phyloP scores from a whole-genome alignment of 768 basidiomycete species.

The Fomitopsis serialis region DNA sequence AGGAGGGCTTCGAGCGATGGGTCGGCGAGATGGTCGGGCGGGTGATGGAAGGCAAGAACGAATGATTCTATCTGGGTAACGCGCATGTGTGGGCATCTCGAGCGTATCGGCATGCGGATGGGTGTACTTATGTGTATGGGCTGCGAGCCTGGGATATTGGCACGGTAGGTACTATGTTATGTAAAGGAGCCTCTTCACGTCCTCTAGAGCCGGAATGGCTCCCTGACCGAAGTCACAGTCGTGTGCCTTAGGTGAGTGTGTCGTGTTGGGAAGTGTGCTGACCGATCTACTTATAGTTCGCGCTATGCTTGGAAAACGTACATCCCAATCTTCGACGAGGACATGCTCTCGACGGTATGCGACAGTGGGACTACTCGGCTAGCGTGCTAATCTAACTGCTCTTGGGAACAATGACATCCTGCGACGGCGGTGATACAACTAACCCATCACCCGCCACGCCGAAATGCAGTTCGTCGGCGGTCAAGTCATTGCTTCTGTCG shows the following conservation, averaged over 20 bases:
- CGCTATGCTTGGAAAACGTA: no score
- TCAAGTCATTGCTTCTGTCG: no score
- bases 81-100: not conserved
- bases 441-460: not conserved
- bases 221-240: no score
- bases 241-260: no score
- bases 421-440: not conserved
- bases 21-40: conserved; percentile 67
- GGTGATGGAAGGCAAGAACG: conserved; percentile 52
- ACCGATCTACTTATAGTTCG: no score
- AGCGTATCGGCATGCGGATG: not conserved
- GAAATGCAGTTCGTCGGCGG: not conserved
- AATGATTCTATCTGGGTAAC: not conserved
- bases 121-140: not conserved
- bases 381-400: no score
- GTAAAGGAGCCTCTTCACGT: not conserved
- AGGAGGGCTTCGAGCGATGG: conserved; percentile 73
- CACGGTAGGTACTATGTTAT: not conserved
- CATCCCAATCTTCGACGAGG: not conserved
- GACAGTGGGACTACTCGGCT: no score
- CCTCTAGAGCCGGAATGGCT: no score
- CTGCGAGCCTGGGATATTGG: not conserved
- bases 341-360: no score
- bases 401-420: not conserved
- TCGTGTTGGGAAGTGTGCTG: no score